Evolutionary conservation across 2,329 filamentous ascomycete genomes (phyloP).

Genomic region (Trichoderma breve): DNA sequence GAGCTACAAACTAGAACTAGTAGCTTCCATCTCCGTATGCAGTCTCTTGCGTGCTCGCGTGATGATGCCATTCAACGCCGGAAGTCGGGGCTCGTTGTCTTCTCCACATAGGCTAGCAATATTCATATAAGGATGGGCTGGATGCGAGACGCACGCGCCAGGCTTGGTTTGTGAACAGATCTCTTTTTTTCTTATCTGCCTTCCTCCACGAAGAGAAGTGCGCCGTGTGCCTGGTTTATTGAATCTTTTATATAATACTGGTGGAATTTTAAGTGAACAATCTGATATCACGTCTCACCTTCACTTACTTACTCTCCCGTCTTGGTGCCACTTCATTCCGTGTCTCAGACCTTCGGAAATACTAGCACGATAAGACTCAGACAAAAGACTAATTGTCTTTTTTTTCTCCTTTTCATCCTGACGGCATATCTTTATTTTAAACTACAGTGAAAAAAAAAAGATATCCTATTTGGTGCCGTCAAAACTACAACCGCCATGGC

Average conservation of each 20-base stretch:
- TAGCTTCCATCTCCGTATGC: neutral
- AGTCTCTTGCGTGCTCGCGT: conserved; percentile 16
- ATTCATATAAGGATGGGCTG: neutral
- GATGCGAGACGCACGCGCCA: neutral
- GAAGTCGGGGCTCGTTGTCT: conserved; percentile 4
- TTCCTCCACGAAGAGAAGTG: neutral
- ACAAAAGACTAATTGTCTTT: neutral
- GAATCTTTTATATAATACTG: neutral
- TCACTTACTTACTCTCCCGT: neutral
- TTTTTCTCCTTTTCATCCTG: neutral
- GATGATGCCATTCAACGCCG: conserved; percentile 5
- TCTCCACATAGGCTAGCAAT: conserved; percentile 12
- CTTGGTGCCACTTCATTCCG: neutral
- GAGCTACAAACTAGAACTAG: neutral
- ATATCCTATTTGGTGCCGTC: neutral
- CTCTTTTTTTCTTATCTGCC: neutral
- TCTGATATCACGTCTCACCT: neutral
- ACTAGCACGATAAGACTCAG: neutral
- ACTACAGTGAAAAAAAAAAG: neutral
- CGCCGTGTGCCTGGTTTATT: neutral
- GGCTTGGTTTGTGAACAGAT: neutral
- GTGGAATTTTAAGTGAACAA: neutral
- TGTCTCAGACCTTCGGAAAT: neutral
- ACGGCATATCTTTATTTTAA: neutral
- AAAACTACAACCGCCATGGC: conserved; percentile 52